Evolutionary conservation across 2,329 filamentous ascomycete species (phyloP), one percentile per base, ranked within the genome.

Genomic region (Diplocarpon rosae): DNA sequence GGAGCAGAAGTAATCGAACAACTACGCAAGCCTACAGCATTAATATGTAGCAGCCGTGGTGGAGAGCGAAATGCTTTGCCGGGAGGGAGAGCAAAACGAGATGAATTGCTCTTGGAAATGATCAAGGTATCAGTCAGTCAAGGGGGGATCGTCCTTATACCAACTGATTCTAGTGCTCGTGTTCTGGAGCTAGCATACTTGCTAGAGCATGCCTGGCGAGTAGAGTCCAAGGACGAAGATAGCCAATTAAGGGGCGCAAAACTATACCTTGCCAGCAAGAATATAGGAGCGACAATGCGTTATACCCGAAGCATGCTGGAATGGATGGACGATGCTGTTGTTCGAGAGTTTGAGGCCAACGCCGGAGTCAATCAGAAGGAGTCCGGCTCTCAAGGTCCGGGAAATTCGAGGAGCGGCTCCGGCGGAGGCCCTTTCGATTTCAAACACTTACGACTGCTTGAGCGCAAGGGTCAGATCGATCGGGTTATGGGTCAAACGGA

Each of bases 321-420:
- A 61, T 98, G 92, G 92, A 96, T 98, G 89, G 89, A 96, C 60
- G 89, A 95, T 59, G 83, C 80, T 46, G 93, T 98, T 47, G 83
- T 94, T 34, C 80, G 88, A 43, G 90, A 96, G 57, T 93, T 95
- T 50, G 89, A 95, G 61, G 79, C 82, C 12, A 71, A 80, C 38
- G 58, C 62, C 27, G 55, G 56, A 10, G 52, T 56, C n/a, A 64
- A 66, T 39, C 48, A 59, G 7, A 66, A 63, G 47, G 67, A 71
- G 50, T 60, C 66, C 3, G 65, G 68, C 10, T 64, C 66, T 0
- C 63, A 68, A 11, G 64, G 68, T 10, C 64, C 66, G 0, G 63
- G 67, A 10, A 68, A 66, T 20, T 66, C 68, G 12, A 78, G 71
- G 55, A 60, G 65, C 28, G 61, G 63, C 16, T 75, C 74, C 50